Conservation (phyloP, 495 filamentous ascomycete genomes). For the Tuber magnatum region DNA sequence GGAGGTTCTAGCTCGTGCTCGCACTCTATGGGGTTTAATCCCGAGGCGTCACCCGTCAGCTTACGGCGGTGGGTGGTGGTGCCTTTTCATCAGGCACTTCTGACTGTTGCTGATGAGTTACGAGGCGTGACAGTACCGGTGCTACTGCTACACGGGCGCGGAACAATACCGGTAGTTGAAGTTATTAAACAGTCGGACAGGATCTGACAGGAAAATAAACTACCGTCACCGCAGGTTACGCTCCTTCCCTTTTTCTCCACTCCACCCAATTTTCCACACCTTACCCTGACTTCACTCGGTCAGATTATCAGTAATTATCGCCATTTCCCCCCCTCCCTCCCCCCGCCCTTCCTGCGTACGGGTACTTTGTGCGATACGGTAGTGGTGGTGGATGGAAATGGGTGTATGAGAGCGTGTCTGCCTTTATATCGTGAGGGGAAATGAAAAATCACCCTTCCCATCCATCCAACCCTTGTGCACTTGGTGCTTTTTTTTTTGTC, state of each 20-base stretch:
- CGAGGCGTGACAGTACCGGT: neutral
- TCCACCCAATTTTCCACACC: neutral
- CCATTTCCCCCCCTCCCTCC: neutral
- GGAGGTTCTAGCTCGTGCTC: neutral
- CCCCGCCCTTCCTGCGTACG: neutral
- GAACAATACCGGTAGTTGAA: neutral
- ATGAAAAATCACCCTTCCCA: constrained; percentile 6
- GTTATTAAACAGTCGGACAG: neutral
- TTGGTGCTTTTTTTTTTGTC: constrained; percentile 16
- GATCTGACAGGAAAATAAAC: neutral
- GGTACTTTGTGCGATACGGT: neutral
- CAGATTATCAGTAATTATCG: neutral
- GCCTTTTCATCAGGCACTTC: neutral
- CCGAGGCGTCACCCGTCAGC: constrained; percentile 1
- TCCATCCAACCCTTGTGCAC: constrained; percentile 26
- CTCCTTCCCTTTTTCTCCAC: neutral
- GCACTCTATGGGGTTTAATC: neutral
- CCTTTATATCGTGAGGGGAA: neutral
- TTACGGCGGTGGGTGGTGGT: neutral
- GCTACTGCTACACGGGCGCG: no score
- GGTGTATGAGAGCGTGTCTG: neutral
- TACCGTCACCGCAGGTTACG: neutral
- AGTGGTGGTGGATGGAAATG: no score
- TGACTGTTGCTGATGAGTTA: neutral
- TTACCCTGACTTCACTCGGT: neutral